phyloP scores from a whole-genome alignment of 352 stramenopile genomes.

The Phytophthora pini region DNA sequence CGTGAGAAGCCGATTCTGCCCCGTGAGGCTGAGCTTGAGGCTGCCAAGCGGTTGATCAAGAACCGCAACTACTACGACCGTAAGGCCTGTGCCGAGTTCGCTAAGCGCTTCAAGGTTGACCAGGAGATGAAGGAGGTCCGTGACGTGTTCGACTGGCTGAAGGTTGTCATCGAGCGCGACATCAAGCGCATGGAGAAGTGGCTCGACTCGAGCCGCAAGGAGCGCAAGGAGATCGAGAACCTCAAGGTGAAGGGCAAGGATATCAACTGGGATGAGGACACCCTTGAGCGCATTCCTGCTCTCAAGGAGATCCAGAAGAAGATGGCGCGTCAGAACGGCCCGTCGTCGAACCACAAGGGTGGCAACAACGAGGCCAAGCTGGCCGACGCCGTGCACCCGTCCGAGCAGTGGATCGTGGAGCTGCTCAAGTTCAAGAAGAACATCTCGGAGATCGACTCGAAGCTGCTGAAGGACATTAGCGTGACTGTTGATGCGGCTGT shows the following conservation, averaged over 20 bases:
- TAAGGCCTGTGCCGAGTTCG: conserved; percentile 80
- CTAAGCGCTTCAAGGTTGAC: conserved; percentile 86
- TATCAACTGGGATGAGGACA: conserved; percentile 90
- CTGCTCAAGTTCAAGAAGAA: conserved; percentile 88
- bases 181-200: conserved; percentile 90
- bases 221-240: conserved; percentile 86
- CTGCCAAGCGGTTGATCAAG: conserved; percentile 82
- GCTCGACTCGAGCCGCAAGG: conserved; percentile 83
- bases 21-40: conserved; percentile 79
- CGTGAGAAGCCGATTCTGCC: conserved; percentile 73
- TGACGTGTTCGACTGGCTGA: conserved; percentile 88
- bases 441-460: conserved; percentile 82
- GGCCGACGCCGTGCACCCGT: conserved; percentile 75
- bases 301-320: conserved; percentile 89
- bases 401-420: conserved; percentile 90
- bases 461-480: conserved; percentile 69
- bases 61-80: conserved; percentile 91
- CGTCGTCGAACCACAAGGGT: conserved; percentile 43
- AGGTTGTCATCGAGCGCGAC: conserved; percentile 74
- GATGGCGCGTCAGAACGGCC: conserved; percentile 62
- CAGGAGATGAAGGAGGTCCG: conserved; percentile 85
- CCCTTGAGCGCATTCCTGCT: conserved; percentile 80
- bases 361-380: conserved; percentile 53
- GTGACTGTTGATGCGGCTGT: conserved; percentile 55
- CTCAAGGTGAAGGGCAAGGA: conserved; percentile 87